Evolutionary conservation across 306 rosid species (phyloP).

Genomic region (Sicyos edulis): DNA sequence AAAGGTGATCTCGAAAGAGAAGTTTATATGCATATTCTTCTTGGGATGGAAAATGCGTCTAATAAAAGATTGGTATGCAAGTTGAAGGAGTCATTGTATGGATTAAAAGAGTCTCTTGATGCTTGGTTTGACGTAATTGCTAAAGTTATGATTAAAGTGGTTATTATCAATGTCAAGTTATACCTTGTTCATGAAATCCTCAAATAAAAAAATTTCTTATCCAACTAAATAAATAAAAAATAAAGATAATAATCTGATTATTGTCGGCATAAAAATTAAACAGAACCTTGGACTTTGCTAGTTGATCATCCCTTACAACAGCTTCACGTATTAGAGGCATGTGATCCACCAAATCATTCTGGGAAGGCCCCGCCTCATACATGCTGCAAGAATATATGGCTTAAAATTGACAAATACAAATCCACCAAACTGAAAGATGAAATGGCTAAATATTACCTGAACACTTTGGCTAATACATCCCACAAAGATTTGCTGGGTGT

Average conservation of each 20-base stretch:
- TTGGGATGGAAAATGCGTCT: too few species aligned
- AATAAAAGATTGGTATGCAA: too few species aligned
- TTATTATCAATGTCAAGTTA: too few species aligned
- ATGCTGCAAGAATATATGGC: conserved; percentile 39
- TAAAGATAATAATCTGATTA: background rate
- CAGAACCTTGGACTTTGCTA: conserved; percentile 65
- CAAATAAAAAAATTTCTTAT: background rate
- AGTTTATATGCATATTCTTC: too few species aligned
- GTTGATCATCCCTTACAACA: conserved; percentile 29
- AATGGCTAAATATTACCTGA: conserved; percentile 38
- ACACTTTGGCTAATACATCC: conserved; percentile 60
- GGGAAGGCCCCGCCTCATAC: conserved; percentile 41
- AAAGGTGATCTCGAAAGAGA: too few species aligned
- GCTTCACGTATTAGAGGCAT: conserved; percentile 35
- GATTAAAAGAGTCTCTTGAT: too few species aligned
- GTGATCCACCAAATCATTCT: conserved; percentile 40
- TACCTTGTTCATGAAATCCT: too few species aligned
- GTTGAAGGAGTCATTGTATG: too few species aligned
- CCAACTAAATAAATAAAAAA: background rate
- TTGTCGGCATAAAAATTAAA: conserved; percentile 10
- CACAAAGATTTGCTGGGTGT: conserved; percentile 51
- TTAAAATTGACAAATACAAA: background rate
- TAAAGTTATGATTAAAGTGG: too few species aligned
- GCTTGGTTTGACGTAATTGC: too few species aligned
- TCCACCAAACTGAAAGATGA: background rate